Conservation (phyloP, 2,329 filamentous ascomycete species). For the Ascosphaera apis region DNA sequence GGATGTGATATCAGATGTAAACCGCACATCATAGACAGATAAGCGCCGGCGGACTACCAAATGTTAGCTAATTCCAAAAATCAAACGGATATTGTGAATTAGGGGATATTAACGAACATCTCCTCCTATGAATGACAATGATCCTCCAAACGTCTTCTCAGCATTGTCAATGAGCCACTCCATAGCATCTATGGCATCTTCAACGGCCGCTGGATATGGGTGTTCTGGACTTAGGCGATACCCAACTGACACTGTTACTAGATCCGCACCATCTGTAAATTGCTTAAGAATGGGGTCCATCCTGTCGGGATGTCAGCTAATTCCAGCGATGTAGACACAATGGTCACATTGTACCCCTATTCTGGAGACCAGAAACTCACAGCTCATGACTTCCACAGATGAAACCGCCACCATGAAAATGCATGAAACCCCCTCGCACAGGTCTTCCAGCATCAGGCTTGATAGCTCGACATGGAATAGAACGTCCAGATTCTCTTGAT, state of each 20-base stretch:
- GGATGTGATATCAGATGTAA: constrained; percentile 21
- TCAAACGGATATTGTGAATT: not conserved
- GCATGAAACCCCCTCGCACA: constrained; percentile 25
- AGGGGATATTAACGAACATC: constrained; percentile 13
- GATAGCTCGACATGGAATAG: constrained; percentile 30
- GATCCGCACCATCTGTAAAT: constrained; percentile 25
- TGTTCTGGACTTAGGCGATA: constrained; percentile 38
- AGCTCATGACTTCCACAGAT: constrained; percentile 12
- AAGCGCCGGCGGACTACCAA: constrained; percentile 25
- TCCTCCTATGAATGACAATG: constrained; percentile 23
- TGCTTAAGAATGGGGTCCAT: constrained; percentile 26
- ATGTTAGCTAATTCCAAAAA: not conserved
- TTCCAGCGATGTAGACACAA: too few species aligned
- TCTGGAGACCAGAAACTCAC: constrained; percentile 8
- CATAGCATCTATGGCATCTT: constrained; percentile 35
- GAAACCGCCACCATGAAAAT: constrained; percentile 32
- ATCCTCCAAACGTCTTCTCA: constrained; percentile 18
- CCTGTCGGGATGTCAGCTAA: constrained; percentile 7
- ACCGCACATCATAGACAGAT: constrained; percentile 24
- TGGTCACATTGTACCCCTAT: constrained; percentile 1
- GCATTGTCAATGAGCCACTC: constrained; percentile 29
- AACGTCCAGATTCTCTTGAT: constrained; percentile 27
- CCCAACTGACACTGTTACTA: constrained; percentile 31
- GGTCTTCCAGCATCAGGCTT: constrained; percentile 22
- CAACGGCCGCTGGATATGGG: constrained; percentile 29